Evolutionary conservation across 1,284 basidiomycete species (phyloP), one percentile per base, ranked within the genome.

Genomic region (Afroboletus lepidellus): DNA sequence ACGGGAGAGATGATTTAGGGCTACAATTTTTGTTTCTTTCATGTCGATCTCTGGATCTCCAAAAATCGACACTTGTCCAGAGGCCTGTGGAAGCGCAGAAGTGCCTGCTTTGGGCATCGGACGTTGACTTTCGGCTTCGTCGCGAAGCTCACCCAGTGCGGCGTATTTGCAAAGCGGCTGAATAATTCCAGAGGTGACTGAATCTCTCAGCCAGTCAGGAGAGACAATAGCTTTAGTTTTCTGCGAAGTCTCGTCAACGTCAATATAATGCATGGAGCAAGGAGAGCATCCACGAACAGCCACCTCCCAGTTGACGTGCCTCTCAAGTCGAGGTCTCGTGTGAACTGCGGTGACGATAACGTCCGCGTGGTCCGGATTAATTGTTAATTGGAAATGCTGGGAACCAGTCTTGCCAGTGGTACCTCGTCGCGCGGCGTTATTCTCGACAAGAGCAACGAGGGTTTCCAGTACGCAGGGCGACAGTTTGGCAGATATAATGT

Each of bases 161-260:
- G 77, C 73, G 61, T 83, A 87, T 37, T 74, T 68, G 2, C 70
- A 76, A 51, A 71, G 85, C 0, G 83, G 77, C 3, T 80, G 65
- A 0, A 74, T 61, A n/a, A 59, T 67, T 0, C 75, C 71, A 39
- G 74, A 68, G 21, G 67, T 60, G 15, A 80, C 69, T 7, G 83
- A 85, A 53, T 84, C 76, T 25, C 66, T 73, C 13, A 91, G 74
- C 88, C 87, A 90, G 29, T 78, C 71, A 0, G 86, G 84, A 1
- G 77, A 83, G 12, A 90, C 84, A 20, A 89, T 75, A 0, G 77
- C 72, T 62, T 85, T 89, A 27, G 73, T 73, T 70, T 73, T 80
- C 87, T 90, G 58, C 8, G 8, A 46, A 3, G 38, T 44, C 23
- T 8, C n/a, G 21, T 61, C 29, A 53, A 54, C 20, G 38, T 47